Conservation (phyloP, 139 green algal genomes). For the Ettlia oleoabundans region DNA sequence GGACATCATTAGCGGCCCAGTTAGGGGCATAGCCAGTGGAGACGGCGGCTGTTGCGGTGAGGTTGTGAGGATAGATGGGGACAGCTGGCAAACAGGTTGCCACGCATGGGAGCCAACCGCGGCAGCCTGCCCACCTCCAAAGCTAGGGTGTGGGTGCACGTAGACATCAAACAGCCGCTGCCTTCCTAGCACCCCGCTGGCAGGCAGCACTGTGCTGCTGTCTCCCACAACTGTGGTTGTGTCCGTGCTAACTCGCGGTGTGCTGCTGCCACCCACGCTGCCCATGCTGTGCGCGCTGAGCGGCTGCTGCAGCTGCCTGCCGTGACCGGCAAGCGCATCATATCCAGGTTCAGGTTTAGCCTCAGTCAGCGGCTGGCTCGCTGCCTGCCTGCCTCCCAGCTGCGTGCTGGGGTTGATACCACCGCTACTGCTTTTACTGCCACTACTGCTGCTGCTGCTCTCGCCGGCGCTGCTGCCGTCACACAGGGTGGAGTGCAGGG, state of each 20-base stretch:
- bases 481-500: background rate
- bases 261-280: background rate
- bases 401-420: background rate
- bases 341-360: no score
- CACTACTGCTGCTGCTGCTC: background rate
- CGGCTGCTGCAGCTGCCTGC: background rate
- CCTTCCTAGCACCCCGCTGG: background rate
- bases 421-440: background rate
- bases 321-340: background rate
- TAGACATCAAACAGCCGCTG: slow-evolving; percentile 27
- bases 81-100: background rate
- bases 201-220: no score
- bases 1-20: no score
- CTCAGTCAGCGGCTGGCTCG: background rate
- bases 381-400: no score
- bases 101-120: background rate
- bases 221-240: background rate
- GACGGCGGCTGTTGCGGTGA: no score
- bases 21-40: no score
- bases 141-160: slow-evolving; percentile 19
- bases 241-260: background rate
- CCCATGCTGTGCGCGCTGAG: background rate
- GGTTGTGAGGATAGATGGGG: no score
- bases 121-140: background rate
- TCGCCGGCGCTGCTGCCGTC: background rate